These are phyloP conservation scores for Cercospora sp. DNA, from an alignment of 2,329 filamentous ascomycete genomes.

Conservation along the genomic window DNA sequence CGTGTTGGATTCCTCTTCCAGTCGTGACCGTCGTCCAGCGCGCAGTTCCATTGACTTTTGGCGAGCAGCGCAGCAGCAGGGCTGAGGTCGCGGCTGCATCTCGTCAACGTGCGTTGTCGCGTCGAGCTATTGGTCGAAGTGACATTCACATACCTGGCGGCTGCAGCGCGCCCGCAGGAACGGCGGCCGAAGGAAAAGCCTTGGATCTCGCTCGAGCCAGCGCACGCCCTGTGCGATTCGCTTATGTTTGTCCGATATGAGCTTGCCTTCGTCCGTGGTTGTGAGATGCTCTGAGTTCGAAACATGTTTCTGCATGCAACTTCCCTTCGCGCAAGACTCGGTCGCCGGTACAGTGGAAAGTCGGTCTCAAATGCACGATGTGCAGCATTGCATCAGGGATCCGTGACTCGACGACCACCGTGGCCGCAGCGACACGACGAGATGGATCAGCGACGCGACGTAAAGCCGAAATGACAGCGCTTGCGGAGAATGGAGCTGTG, in stretches of 20 bases:
- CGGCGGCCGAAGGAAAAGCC: slow-evolving; percentile 4
- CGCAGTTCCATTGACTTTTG: background rate
- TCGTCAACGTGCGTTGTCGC: slow-evolving; percentile 17
- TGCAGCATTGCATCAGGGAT: background rate
- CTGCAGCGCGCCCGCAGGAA: slow-evolving; percentile 3
- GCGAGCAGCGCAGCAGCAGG: background rate
- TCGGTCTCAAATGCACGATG: background rate
- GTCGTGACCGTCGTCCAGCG: background rate
- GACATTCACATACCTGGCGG: slow-evolving; percentile 1
- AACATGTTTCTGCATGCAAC: background rate
- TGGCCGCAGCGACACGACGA: background rate
- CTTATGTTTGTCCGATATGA: background rate
- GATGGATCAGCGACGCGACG: background rate
- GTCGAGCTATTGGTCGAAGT: slow-evolving; percentile 12
- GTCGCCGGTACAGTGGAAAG: background rate
- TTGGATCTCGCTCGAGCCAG: background rate
- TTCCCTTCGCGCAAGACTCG: background rate
- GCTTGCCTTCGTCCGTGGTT: background rate
- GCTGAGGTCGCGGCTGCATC: background rate
- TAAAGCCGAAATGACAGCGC: slow-evolving; percentile 15
- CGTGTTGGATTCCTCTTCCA: background rate
- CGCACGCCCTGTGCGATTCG: background rate
- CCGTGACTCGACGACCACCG: background rate
- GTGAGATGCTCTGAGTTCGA: background rate
- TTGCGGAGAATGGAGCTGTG: background rate